Evolutionary conservation across 768 basidiomycete genomes (phyloP), one percentile per base, ranked within the genome.

Genomic region (Ephemerocybe angulata): DNA sequence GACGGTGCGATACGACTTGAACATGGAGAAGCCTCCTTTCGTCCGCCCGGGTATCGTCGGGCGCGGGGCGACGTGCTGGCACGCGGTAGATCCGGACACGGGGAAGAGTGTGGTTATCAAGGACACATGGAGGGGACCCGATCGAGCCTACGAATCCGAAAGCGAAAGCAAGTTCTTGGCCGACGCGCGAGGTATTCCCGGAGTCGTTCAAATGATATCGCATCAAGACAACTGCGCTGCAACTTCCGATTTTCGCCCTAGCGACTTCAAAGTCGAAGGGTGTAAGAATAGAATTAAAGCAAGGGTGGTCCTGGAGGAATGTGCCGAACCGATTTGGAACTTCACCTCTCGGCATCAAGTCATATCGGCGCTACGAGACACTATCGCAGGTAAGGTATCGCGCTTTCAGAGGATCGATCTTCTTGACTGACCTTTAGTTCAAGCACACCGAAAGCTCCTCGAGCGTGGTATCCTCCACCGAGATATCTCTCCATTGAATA

Each of bases 401-500:
- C 43, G 38, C 8, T 41, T 5, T 13, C 5, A 41, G 21, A 24
- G 7, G 17, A 4, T 24, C 7, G 10, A 6, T 10, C 5, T 7
- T 12, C 12, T 6, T 10, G 25, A 46, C 46, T 17, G 25, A 27
- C 27, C 19, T 47, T 11, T 49, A 10, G 27, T 10, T n/a, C 38
- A 13, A 66, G 65, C 60, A 3, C 63, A 65, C 46, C 55, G 55
- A 17, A 57, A 56, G 28, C 58, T 59, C n/a, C 60, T 47, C 53
- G 46, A 27, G 28, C 30, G 53, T 12, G 56, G 53, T 1, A 63
- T 69, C 29, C 58, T 69, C 15, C 65, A 69, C 31, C 63, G 65
- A 12, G 68, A 67, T 50, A 60, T 69, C 51, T 65, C 61, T 33
- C 42, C 57, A 6, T 56, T 58, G 24, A 69, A 69, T 40, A 61